A percentile compares a stretch with the other conserved stretches of the same genome.
These are phyloP conservation scores for bread wheat (Triticum aestivum) DNA, from an alignment of 176 grass and related monocot species.

Conservation along the genomic window IWGSC_CS_RefSeq_v2.1 NC_057805.1:363672073-363672572, in stretches of 20 bases:
- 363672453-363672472: constrained; percentile 77
- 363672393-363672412: constrained; percentile 65
- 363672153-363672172: constrained; percentile 92
- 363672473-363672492: constrained; percentile 83
- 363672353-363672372: constrained; percentile 73
- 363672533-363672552: constrained; percentile 97
- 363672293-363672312: constrained; percentile 45
- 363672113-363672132: constrained; percentile 73
- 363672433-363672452: constrained; percentile 82
- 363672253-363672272: constrained; percentile 76
- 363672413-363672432: constrained; percentile 81
- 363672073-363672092: constrained; percentile 95
- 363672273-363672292: constrained; percentile 75
- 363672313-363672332: constrained; percentile 68
- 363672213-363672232: constrained; percentile 95
- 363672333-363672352: constrained; percentile 78
- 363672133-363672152: constrained; percentile 79
- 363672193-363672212: constrained; percentile 71
- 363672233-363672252: constrained; percentile 92
- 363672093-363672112: constrained; percentile 83
- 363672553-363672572: constrained; percentile 86
- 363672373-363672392: constrained; percentile 83
- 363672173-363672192: constrained; percentile 55
- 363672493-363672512: constrained; percentile 89
- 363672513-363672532: constrained; percentile 81